phyloP scores from a whole-genome alignment of 2,329 filamentous ascomycete species.

The Alternaria panax region DNA sequence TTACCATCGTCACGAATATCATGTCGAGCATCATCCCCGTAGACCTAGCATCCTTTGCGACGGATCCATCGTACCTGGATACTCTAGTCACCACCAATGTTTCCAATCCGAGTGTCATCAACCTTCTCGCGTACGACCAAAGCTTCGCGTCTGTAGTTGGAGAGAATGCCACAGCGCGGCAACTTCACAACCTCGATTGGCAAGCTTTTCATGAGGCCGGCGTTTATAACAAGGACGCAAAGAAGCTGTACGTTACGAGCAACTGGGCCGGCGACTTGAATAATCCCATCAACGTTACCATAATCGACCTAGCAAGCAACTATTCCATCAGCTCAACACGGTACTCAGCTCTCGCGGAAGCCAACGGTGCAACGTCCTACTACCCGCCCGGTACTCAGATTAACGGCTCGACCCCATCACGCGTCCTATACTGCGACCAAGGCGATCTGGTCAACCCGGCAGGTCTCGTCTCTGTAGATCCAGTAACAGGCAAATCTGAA shows the following conservation, averaged over 20 bases:
- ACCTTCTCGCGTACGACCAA: constrained; percentile 49
- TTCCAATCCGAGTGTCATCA: constrained; percentile 44
- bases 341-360: constrained; percentile 49
- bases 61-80: constrained; percentile 40
- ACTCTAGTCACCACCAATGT: constrained; percentile 39
- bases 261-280: constrained; percentile 44
- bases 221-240: constrained; percentile 43
- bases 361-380: constrained; percentile 48
- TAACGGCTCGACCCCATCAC: constrained; percentile 34
- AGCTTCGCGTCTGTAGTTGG: constrained; percentile 46
- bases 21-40: constrained; percentile 44
- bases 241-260: constrained; percentile 54
- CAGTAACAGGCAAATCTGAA: constrained; percentile 51
- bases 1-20: constrained; percentile 32
- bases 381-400: constrained; percentile 39
- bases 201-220: constrained; percentile 53
- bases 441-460: constrained; percentile 52
- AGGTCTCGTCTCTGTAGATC: constrained; percentile 55
- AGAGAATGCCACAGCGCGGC: constrained; percentile 40
- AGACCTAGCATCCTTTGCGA: constrained; percentile 43
- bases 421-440: constrained; percentile 46
- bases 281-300: constrained; percentile 47
- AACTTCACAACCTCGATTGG: constrained; percentile 39
- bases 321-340: constrained; percentile 49
- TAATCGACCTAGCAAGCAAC: constrained; percentile 51